Conservation (phyloP, 2,329 filamentous ascomycete genomes). For the Epichloe hybrida region DNA sequence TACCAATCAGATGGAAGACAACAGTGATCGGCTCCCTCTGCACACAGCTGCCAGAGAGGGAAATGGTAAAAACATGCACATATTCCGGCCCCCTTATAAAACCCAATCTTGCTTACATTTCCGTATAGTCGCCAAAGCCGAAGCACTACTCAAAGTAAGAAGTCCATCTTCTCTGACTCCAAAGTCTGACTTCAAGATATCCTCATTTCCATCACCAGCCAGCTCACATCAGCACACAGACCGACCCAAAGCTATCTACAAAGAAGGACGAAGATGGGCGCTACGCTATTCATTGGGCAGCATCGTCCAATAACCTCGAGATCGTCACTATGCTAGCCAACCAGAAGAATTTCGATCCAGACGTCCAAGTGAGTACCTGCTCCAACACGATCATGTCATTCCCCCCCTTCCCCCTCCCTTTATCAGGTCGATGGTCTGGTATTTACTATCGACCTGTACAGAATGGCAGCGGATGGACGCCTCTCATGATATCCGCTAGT, state of each 20-base stretch:
- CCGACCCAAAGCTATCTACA: conserved; percentile 63
- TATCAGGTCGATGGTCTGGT: too few species aligned
- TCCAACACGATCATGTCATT: too few species aligned
- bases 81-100: neutral
- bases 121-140: conserved; percentile 7
- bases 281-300: conserved; percentile 87
- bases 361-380: conserved; percentile 48
- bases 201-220: neutral
- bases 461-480: conserved; percentile 72
- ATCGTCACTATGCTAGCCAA: conserved; percentile 63
- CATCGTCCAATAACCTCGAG: conserved; percentile 64
- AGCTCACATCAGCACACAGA: conserved; percentile 28
- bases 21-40: conserved; percentile 58
- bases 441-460: conserved; percentile 14
- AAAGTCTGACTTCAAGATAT: neutral
- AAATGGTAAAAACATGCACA: conserved; percentile 45
- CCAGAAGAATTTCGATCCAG: conserved; percentile 64
- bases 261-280: conserved; percentile 74
- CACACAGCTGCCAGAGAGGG: conserved; percentile 76
- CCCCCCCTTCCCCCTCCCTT: neutral
- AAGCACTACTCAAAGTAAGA: conserved; percentile 9
- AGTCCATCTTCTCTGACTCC: neutral
- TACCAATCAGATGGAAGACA: conserved; percentile 16
- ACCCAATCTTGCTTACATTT: neutral
- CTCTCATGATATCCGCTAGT: conserved; percentile 70